A percentile compares a stretch with the other conserved stretches of the same genome.
Conservation (phyloP, 2,329 filamentous ascomycete genomes). For the Neopestalotiopsis rosae region DNA sequence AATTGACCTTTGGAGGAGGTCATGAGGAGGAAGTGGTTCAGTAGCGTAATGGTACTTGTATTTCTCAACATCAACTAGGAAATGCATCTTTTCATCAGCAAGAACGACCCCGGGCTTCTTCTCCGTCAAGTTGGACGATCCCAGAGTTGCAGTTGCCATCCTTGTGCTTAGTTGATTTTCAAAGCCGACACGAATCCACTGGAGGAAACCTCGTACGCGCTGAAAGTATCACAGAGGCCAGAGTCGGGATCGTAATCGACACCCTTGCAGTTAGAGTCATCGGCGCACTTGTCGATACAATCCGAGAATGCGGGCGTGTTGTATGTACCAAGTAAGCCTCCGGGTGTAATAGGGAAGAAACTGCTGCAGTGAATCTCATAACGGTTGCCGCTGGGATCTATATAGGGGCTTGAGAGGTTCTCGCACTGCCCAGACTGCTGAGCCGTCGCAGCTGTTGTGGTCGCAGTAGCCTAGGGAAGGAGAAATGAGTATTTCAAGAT, state of each 20-base stretch:
- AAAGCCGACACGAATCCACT: background rate
- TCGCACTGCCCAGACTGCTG: background rate
- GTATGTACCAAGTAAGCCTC: background rate
- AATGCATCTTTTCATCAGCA: too few species aligned
- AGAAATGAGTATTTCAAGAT: background rate
- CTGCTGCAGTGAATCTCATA: background rate
- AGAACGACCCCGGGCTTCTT: too few species aligned
- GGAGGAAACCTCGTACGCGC: background rate
- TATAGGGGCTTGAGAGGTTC: background rate
- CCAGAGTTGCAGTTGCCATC: too few species aligned
- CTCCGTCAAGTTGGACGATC: too few species aligned
- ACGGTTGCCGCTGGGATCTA: background rate
- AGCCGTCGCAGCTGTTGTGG: background rate
- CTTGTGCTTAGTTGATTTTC: background rate
- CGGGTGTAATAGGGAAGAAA: too few species aligned
- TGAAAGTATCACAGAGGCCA: background rate
- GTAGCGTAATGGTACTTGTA: too few species aligned
- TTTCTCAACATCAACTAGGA: too few species aligned
- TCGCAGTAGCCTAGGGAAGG: background rate
- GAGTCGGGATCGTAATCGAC: background rate
- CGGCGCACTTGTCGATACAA: background rate
- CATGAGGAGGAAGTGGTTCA: too few species aligned
- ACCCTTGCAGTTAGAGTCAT: background rate
- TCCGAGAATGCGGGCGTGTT: background rate
- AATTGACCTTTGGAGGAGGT: too few species aligned